Evolutionary conservation across 768 basidiomycete genomes (phyloP), one percentile per base, ranked within the genome.

Genomic region (Lactarius tabidus): DNA sequence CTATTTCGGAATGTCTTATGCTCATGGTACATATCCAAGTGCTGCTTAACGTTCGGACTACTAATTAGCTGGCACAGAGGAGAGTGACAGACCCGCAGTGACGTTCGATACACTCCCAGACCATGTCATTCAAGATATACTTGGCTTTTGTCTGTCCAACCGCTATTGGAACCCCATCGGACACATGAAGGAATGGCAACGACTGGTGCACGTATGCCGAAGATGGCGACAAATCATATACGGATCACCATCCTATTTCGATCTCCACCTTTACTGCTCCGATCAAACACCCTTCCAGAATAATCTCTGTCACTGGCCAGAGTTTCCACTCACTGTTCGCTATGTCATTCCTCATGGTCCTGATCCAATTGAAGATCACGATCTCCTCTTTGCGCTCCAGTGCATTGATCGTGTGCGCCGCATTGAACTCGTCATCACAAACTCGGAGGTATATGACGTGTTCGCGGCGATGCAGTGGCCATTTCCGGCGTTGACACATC

Each of bases 161-260:
- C 43, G 3, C 6, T 10, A 5, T 45, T 0, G 0, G 9, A 8
- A 4, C 9, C 6, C 43, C 43, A 1, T 9, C 10, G 1, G 2
- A n/a, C 43, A 1, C 12, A 48, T 10, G 45, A 23, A 5, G 45
- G 5, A 2, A 48, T 48, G 45, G 45, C 45, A 48, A 23, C 2
- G 5, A 2, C 23, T 48, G 1, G n/a, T n/a, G n/a, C n/a, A n/a
- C n/a, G n/a, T n/a, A n/a, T n/a, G n/a, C n/a, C n/a, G n/a, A n/a
- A n/a, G n/a, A 45, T 45, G 43, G 43, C 43, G n/a, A 45, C 43
- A 1, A 45, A 45, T 45, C 43, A 45, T 45, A 45, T 45, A 23
- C 23, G 43, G 1, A 12, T 45, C 43, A 23, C 23, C 45, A 23
- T 23, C 4, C n/a, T 23, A 48, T 48, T 12, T 48, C 23, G 23